A percentile compares a stretch with the other conserved stretches of the same genome.
These are phyloP conservation scores for Amorphotheca resinae DNA, from an alignment of 495 filamentous ascomycete species.

Conservation along the genomic window DNA sequence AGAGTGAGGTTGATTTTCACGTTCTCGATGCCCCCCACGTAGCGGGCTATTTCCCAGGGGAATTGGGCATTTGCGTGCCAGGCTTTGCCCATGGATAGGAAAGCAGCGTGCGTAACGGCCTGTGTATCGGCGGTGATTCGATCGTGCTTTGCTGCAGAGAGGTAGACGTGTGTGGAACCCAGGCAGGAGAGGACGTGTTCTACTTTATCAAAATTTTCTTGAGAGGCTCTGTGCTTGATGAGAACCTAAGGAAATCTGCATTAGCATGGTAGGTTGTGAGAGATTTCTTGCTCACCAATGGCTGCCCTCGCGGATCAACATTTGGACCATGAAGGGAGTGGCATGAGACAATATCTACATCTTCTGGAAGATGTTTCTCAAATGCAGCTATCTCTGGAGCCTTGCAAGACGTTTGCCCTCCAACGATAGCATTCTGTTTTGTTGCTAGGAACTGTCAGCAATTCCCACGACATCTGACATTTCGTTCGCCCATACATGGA, in stretches of 20 bases:
- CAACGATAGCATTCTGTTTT: slow-evolving; percentile 84
- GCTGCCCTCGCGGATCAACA: slow-evolving; percentile 77
- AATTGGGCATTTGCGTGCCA: slow-evolving; percentile 91
- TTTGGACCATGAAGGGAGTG: slow-evolving; percentile 93
- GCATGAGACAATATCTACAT: slow-evolving; percentile 91
- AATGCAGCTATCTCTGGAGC: slow-evolving; percentile 92
- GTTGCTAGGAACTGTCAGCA: slow-evolving; percentile 48
- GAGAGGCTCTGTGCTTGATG: slow-evolving; percentile 81
- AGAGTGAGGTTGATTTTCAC: slow-evolving; percentile 97
- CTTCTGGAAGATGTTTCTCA: slow-evolving; percentile 70
- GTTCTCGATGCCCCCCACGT: slow-evolving; percentile 95
- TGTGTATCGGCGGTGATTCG: slow-evolving; percentile 97
- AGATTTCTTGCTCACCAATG: slow-evolving; percentile 43
- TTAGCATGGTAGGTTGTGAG: not conserved
- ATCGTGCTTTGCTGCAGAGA: slow-evolving; percentile 80
- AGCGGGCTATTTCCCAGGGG: slow-evolving; percentile 88
- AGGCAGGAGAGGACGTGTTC: slow-evolving; percentile 71
- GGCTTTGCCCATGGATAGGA: slow-evolving; percentile 91
- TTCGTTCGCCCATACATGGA: slow-evolving; percentile 82
- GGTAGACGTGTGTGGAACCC: slow-evolving; percentile 66
- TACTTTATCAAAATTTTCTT: slow-evolving; percentile 64
- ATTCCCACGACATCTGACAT: no score
- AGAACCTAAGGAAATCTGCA: slow-evolving; percentile 47
- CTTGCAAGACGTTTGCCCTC: slow-evolving; percentile 97
- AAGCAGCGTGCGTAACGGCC: slow-evolving; percentile 93